Base-by-base conservation (phyloP, 257 asterid genomes). In the Gardenia jasminoides region DNA sequence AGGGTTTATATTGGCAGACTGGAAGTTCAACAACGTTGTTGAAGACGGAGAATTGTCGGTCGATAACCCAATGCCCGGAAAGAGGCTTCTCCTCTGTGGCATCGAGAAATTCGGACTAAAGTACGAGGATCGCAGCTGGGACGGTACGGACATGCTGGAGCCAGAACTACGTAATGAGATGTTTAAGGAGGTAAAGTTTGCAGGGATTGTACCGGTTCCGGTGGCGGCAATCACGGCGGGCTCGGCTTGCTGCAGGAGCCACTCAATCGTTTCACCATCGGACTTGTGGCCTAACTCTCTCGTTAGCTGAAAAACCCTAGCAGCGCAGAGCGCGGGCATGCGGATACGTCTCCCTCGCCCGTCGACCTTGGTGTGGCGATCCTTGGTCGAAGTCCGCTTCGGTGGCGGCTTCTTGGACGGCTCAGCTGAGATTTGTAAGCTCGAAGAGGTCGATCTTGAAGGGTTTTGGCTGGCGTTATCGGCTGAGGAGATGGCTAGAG, bases 181-280 rank as follows among this genome's bases (percentile, higher is more conserved):
- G 62, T 95, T 95, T 0, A 95, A 88, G 0, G 99, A 95, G 0
- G 99, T 89, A 87, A 93, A 93, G 80, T 94, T 94, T 6, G 99
- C 99, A 1, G 99, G 99, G 20, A 94, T 93, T 16, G 99, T 94
- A 24, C 99, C 99, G 17, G 99, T 94, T 1, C 99, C 99, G 1
- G 99, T 94, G 76, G 99, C 96, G 43, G 99, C 97, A 70, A 94
- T 90, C 12, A 94, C 97, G 3, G 99, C 82, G 0, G 98, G 99
- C 83, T 95, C 98, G n/a, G 98, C 99, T 79, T 95, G 99, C 72
- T 93, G 97, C 3, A 93, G 96, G 0, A 93, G 89, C 98, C 98
- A 92, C 79, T 94, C 97, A 26, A 94, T 90, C 43, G 98, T 94
- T 48, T 94, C 97, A 0, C 98, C 98, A 73, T 94, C 98, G 30